Percentiles rank a stretch among this genome's conserved stretches.
These are phyloP conservation scores for Fusarium nygamai DNA, from an alignment of 2,329 filamentous ascomycete species.

Conservation along the genomic window DNA sequence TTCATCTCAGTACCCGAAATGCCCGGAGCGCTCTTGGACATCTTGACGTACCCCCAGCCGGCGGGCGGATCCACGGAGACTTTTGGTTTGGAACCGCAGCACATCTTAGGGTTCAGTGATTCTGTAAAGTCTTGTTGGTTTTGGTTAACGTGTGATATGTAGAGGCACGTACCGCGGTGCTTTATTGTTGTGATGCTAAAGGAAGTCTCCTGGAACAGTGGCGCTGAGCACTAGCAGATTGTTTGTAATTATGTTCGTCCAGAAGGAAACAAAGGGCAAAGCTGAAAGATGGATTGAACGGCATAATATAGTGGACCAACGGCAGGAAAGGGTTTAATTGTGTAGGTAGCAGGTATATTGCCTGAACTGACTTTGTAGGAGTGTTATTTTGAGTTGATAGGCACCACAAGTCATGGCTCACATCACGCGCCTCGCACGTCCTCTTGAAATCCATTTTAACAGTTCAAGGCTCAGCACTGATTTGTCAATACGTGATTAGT, in stretches of 20 bases:
- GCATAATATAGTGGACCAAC: no score
- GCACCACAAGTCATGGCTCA: no score
- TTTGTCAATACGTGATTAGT: not conserved
- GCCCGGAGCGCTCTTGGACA: not conserved
- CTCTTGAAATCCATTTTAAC: no score
- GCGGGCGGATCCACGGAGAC: not conserved
- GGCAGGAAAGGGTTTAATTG: no score
- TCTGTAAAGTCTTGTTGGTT: not conserved
- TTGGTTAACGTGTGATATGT: fast-evolving
- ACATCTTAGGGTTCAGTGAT: not conserved
- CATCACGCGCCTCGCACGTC: no score
- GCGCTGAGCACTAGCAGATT: not conserved
- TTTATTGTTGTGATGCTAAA: fast-evolving
- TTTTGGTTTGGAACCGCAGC: not conserved
- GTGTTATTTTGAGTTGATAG: no score
- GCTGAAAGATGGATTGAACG: no score
- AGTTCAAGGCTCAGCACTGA: not conserved
- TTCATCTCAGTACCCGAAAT: not conserved
- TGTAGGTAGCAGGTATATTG: no score
- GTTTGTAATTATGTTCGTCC: not conserved
- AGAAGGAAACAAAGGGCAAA: no score
- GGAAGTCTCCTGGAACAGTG: not conserved
- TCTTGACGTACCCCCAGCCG: fast-evolving
- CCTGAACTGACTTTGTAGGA: no score
- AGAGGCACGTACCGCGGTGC: fast-evolving